Conservation (phyloP, 805 yeast genomes). For the Kazachstania taianensis region DNA sequence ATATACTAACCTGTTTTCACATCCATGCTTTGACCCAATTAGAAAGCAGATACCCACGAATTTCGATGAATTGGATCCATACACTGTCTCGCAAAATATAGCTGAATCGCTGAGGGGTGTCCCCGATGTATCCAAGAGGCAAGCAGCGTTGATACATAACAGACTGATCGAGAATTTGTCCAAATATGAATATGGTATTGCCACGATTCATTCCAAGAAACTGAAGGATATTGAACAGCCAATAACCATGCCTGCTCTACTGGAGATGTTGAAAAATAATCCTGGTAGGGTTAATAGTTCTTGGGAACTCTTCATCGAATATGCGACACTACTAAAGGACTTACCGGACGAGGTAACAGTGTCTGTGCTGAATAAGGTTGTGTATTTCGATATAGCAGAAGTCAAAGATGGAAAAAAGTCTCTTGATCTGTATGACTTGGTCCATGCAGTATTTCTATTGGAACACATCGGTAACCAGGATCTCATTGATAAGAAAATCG, state of each 20-base stretch:
- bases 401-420: slow-evolving; percentile 25
- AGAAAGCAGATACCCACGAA: slow-evolving; percentile 7
- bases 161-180: slow-evolving; percentile 23
- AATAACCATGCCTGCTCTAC: slow-evolving; percentile 18
- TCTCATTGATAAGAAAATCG: slow-evolving; percentile 4
- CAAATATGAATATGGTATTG: slow-evolving; percentile 25
- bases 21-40: slow-evolving; percentile 14
- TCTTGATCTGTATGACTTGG: slow-evolving; percentile 13
- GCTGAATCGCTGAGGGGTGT: slow-evolving; percentile 6
- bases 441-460: slow-evolving; percentile 19
- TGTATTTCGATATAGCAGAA: slow-evolving; percentile 32
- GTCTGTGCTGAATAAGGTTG: slow-evolving; percentile 29
- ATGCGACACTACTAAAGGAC: slow-evolving; percentile 7
- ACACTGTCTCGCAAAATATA: slow-evolving; percentile 15
- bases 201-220: slow-evolving; percentile 23
- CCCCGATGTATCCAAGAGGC: slow-evolving; percentile 6
- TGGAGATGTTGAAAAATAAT: slow-evolving; percentile 33
- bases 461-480: slow-evolving; percentile 11
- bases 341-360: slow-evolving; percentile 20
- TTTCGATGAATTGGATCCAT: slow-evolving; percentile 11
- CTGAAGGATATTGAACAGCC: slow-evolving; percentile 16
- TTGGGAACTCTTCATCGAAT: slow-evolving; percentile 36
- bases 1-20: slow-evolving; percentile 6
- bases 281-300: slow-evolving; percentile 46
- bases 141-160: slow-evolving; percentile 18